These are phyloP conservation scores for Calamus simplicifolius DNA, from an alignment of 176 grass and related monocot species.

Conservation along the genomic window DNA sequence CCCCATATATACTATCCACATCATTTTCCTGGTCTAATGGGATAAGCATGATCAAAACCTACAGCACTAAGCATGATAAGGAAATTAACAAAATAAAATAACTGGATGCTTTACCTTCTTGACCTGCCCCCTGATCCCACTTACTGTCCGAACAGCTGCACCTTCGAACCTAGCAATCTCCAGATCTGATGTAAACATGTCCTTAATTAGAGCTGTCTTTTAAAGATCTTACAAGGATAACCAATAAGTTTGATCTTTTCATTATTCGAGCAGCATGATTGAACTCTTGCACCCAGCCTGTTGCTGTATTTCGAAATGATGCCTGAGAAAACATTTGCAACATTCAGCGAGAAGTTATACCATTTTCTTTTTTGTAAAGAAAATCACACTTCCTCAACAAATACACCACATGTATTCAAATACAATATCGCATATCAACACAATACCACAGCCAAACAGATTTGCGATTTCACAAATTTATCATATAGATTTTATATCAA, in stretches of 20 bases:
- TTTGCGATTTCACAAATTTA: no score
- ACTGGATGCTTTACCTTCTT: slow-evolving; percentile 67
- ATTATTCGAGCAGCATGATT: slow-evolving; percentile 82
- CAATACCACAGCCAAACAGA: no score
- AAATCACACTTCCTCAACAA: no score
- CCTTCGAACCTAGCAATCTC: slow-evolving; percentile 99
- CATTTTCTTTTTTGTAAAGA: no score
- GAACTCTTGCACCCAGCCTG: slow-evolving; percentile 57
- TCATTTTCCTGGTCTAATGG: no score
- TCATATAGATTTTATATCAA: no score
- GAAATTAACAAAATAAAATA: neutral
- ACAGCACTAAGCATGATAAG: no score
- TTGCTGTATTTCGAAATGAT: slow-evolving; percentile 29
- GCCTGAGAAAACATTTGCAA: slow-evolving; percentile 55
- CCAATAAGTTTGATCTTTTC: slow-evolving; percentile 96
- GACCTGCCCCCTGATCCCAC: slow-evolving; percentile 89
- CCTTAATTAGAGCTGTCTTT: slow-evolving; percentile 91
- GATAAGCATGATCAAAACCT: no score
- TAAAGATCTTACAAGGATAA: slow-evolving; percentile 88
- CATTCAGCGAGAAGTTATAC: neutral
- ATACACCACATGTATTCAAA: no score
- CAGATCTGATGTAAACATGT: slow-evolving; percentile 96
- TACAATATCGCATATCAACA: no score
- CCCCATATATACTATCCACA: no score
- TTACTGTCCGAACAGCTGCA: slow-evolving; percentile 75